A percentile compares a stretch with the other conserved stretches of the same genome.
Evolutionary conservation across 2,329 filamentous ascomycete species (phyloP).

Genomic region (Paramyrothecium sp.): DNA sequence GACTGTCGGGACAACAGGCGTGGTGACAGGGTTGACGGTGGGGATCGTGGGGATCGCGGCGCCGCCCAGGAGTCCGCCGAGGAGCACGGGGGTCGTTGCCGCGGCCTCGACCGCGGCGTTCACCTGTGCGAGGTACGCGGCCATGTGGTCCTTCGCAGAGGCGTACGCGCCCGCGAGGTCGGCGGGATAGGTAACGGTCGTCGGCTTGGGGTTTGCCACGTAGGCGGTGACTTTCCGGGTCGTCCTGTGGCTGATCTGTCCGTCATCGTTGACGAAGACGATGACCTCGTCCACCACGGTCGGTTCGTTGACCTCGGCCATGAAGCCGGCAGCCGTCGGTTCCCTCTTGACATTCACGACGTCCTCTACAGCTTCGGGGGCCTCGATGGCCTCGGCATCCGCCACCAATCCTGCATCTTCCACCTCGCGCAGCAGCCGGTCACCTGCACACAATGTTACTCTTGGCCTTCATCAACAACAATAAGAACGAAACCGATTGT

Average conservation of each 20-base stretch:
- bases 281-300: not conserved
- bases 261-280: not conserved
- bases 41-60: no score
- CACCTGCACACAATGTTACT: not conserved
- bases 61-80: not conserved
- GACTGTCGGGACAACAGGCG: no score
- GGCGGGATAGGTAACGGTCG: not conserved
- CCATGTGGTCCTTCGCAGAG: not conserved
- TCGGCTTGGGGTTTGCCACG: not conserved
- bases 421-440: not conserved
- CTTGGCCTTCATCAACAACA: not conserved
- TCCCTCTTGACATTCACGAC: no score
- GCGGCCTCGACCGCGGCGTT: not conserved
- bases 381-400: not conserved
- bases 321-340: not conserved
- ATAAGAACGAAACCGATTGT: no score
- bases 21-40: no score
- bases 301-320: not conserved
- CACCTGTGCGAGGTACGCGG: not conserved
- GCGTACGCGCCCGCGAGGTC: not conserved
- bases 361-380: not conserved
- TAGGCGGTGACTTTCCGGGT: not conserved
- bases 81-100: not conserved
- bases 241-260: not conserved
- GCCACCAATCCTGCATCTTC: not conserved